These are phyloP conservation scores for Yamadazyma scolyti DNA, from an alignment of 805 yeast genomes.

Conservation along the genomic window DNA sequence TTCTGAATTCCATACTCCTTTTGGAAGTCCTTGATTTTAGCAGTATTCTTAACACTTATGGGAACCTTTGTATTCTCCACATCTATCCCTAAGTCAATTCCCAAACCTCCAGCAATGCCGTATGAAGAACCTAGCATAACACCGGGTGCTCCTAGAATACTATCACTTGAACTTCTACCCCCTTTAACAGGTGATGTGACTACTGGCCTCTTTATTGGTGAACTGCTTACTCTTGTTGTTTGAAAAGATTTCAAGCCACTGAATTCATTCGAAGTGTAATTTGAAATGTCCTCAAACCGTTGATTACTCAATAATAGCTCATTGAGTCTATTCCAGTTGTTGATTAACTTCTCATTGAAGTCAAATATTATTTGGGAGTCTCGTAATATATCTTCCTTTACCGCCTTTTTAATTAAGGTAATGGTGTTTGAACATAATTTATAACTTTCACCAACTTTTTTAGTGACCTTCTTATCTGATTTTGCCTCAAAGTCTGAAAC, in stretches of 20 bases:
- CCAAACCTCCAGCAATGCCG: conserved; percentile 20
- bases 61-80: conserved; percentile 27
- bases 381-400: conserved; percentile 34
- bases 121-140: too few species aligned
- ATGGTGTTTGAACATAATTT: conserved; percentile 37
- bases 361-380: conserved; percentile 19
- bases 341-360: conserved; percentile 23
- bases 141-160: conserved; percentile 2
- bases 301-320: conserved; percentile 7
- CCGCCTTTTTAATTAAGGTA: conserved; percentile 29
- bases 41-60: conserved; percentile 26
- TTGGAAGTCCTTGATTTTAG: conserved; percentile 23
- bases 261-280: conserved; percentile 5
- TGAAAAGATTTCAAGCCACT: conserved; percentile 16
- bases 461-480: conserved; percentile 16
- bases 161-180: not conserved
- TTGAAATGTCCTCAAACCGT: conserved; percentile 3
- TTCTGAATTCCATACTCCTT: conserved; percentile 4
- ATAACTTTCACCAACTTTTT: conserved; percentile 29
- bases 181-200: conserved; percentile 7
- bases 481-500: conserved; percentile 6
- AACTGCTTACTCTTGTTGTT: conserved; percentile 8
- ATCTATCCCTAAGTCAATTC: conserved; percentile 28
- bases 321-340: conserved; percentile 23
- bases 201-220: conserved; percentile 6